These are phyloP conservation scores for Microdochium nivale DNA, from an alignment of 2,329 filamentous ascomycete genomes.

Conservation along the genomic window DNA sequence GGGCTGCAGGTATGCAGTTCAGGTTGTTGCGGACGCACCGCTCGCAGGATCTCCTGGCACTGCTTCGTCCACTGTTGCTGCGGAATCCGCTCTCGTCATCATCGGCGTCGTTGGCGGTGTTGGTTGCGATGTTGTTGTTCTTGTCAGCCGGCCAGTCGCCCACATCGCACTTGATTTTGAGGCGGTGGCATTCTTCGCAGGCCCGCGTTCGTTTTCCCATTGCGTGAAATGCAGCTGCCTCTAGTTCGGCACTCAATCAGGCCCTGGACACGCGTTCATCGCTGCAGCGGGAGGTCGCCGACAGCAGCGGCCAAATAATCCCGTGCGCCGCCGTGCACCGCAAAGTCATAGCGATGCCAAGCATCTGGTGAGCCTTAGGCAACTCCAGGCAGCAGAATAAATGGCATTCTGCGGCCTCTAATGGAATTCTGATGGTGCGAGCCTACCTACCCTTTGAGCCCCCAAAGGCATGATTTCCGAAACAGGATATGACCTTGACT, in stretches of 20 bases:
- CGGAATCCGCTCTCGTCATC: constrained; percentile 65
- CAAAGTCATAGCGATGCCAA: too few relatives aligned
- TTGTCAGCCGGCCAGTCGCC: constrained; percentile 51
- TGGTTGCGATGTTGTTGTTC: constrained; percentile 67
- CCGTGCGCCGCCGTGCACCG: not conserved
- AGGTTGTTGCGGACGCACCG: constrained; percentile 73
- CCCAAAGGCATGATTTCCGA: too few relatives aligned
- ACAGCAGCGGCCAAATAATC: not conserved
- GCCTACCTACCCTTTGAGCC: too few relatives aligned
- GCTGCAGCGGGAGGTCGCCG: not conserved
- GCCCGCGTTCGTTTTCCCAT: constrained; percentile 34
- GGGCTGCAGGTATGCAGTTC: constrained; percentile 72
- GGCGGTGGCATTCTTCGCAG: constrained; percentile 65
- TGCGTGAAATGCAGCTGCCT: not conserved
- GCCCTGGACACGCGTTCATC: not conserved
- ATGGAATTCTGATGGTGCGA: too few relatives aligned
- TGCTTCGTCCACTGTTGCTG: constrained; percentile 81
- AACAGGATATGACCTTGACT: too few relatives aligned
- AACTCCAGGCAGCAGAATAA: too few relatives aligned
- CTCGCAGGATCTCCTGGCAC: constrained; percentile 71
- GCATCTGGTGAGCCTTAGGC: too few relatives aligned
- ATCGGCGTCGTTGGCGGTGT: constrained; percentile 76
- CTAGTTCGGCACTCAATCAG: not conserved
- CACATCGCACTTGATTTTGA: constrained; percentile 82
- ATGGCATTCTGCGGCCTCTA: too few relatives aligned